These are phyloP conservation scores for Tricholoma sp. DNA, from an alignment of 768 basidiomycete species.

Conservation along the genomic window DNA sequence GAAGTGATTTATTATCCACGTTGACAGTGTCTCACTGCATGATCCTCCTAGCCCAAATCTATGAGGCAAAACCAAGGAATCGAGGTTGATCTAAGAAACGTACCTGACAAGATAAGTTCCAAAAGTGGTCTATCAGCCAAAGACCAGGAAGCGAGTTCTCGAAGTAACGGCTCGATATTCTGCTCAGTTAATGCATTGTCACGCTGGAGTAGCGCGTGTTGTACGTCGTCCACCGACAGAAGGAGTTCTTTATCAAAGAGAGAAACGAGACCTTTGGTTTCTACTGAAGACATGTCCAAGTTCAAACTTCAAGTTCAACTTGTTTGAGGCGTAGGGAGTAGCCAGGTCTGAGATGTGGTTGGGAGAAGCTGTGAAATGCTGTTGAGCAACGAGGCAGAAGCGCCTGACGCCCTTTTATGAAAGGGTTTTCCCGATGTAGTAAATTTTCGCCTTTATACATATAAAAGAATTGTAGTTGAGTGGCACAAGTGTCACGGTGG, in stretches of 20 bases:
- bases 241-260: not conserved
- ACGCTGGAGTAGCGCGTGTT: not conserved
- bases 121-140: slow-evolving; percentile 4
- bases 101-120: slow-evolving; percentile 22
- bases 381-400: not conserved
- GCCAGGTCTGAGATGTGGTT: not conserved
- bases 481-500: no score
- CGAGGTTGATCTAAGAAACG: slow-evolving; percentile 6
- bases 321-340: not conserved
- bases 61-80: slow-evolving; percentile 11
- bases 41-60: slow-evolving; percentile 14
- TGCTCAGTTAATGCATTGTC: not conserved
- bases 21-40: not conserved
- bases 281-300: not conserved
- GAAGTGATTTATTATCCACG: not conserved
- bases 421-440: no score
- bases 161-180: not conserved
- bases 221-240: not conserved
- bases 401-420: not conserved
- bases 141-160: not conserved
- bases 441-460: no score
- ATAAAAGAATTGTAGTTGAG: no score
- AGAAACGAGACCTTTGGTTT: not conserved
- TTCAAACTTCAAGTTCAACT: not conserved
- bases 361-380: not conserved